Percentiles rank a stretch among this genome's conserved stretches.
These are phyloP conservation scores for Ustilago loliicola DNA, from an alignment of 1,284 basidiomycete species.

Conservation along the genomic window DNA sequence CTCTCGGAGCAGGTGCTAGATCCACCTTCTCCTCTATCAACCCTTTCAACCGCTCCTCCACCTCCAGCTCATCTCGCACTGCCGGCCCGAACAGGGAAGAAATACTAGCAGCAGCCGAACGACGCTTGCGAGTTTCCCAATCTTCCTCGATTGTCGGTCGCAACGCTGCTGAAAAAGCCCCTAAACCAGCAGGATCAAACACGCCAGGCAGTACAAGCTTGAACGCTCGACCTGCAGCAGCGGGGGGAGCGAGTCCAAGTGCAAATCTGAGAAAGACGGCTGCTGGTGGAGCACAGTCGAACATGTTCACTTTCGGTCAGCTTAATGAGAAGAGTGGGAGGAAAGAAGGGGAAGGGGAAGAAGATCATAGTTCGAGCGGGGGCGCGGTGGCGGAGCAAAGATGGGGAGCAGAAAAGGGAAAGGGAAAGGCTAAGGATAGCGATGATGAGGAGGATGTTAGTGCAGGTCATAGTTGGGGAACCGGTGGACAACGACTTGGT, in stretches of 20 bases:
- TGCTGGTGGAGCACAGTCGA: slow-evolving; percentile 17
- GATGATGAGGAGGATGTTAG: slow-evolving; percentile 27
- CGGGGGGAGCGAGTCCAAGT: slow-evolving; percentile 5
- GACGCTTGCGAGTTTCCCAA: slow-evolving; percentile 38
- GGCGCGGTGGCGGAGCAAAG: slow-evolving; percentile 54
- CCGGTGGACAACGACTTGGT: slow-evolving; percentile 23
- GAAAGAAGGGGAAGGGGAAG: slow-evolving; percentile 15
- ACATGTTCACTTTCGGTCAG: slow-evolving; percentile 48
- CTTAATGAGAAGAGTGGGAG: slow-evolving; percentile 14
- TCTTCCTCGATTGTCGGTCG: slow-evolving; percentile 53
- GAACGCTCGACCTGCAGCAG: slow-evolving; percentile 23
- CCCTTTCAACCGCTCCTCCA: slow-evolving; percentile 30
- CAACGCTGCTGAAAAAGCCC: slow-evolving; percentile 38
- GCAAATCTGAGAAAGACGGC: slow-evolving; percentile 38
- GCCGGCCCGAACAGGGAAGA: slow-evolving; percentile 47
- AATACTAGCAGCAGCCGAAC: slow-evolving; percentile 59
- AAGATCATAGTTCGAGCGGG: slow-evolving; percentile 54
- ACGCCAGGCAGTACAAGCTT: slow-evolving; percentile 28
- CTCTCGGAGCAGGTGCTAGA: slow-evolving; percentile 35
- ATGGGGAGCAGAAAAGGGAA: slow-evolving; percentile 24
- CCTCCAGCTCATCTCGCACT: slow-evolving; percentile 7
- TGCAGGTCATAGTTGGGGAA: slow-evolving; percentile 28
- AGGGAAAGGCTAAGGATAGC: slow-evolving; percentile 33
- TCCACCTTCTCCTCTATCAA: slow-evolving; percentile 30
- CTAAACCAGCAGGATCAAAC: slow-evolving; percentile 24